Evolutionary conservation across 345 rosid species (phyloP), one percentile per base, ranked within the genome.

Genomic region (Odontarrhena argentea): DNA sequence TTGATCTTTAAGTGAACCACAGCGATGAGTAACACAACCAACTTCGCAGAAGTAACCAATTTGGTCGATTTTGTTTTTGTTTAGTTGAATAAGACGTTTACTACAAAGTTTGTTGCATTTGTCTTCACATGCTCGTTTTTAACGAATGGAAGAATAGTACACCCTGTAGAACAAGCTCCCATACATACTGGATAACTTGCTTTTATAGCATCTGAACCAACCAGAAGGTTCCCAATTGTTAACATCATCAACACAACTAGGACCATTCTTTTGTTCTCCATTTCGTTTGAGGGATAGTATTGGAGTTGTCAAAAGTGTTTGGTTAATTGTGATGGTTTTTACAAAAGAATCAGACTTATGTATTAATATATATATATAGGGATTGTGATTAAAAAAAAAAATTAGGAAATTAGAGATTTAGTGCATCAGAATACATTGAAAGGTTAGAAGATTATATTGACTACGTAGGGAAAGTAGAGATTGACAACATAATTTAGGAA

Each of bases 231-330:
- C 38, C 57, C 57, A 49, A n/a, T 49, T 46, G 24, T 37, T 2
- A 63, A 37, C 10, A 63, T 24, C 26, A 63, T 49, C 26, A 63
- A 37, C 32, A 65, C 15, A 36, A 41, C 12, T 8, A n/a, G 3
- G 2, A 6, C 18, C 50, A 37, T 24, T 25, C 10, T 62, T 47
- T 49, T 49, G 25, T 3, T 37, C 37, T 63, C 68, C 68, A 63
- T 63, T 63, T 63, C 37, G 10, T 63, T 46, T 12, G 26, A 60
- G 3, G n/a, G 22, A 18, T 18, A 18, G 22, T 18, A 18, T 18
- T 18, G 22, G 32, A 28, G 4, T 28, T 32, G 6, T 32, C 6
- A 32, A 32, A 32, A 32, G 36, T 32, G 36, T 32, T 32, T 32
- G 4, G 36, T 32, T 32, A 32, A 32, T 6, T 32, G 7, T 32